These are phyloP conservation scores for Aspergillus thermomutatus DNA, from an alignment of 2,329 filamentous ascomycete genomes.

Conservation along the genomic window DNA sequence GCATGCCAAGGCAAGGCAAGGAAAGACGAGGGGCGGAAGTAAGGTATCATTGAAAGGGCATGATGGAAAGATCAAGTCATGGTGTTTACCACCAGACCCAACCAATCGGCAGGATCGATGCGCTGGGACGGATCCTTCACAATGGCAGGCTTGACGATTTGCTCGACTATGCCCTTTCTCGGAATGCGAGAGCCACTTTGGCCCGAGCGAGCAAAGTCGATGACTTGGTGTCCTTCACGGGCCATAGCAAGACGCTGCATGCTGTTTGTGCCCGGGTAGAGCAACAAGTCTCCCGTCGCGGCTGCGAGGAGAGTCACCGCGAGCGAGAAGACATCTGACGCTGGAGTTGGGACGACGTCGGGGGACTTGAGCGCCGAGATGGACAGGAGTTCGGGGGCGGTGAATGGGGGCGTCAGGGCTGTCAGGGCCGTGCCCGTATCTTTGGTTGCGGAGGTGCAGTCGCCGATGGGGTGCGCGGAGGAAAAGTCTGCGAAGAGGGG, in stretches of 20 bases:
- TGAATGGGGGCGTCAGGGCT: constrained; percentile 44
- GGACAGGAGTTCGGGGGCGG: constrained; percentile 44
- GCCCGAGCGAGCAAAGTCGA: constrained; percentile 40
- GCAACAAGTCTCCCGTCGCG: constrained; percentile 43
- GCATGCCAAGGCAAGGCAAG: not conserved
- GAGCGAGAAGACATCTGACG: constrained; percentile 46
- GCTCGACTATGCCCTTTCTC: constrained; percentile 40
- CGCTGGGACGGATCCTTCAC: constrained; percentile 35
- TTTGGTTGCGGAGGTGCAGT: constrained; percentile 8
- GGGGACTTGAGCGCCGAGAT: constrained; percentile 34
- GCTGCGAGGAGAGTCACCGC: constrained; percentile 45
- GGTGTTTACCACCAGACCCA: constrained; percentile 16
- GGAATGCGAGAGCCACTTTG: constrained; percentile 38
- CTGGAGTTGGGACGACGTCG: constrained; percentile 31
- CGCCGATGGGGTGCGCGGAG: constrained; percentile 30
- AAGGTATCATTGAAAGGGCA: too few relatives aligned
- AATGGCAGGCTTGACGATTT: constrained; percentile 36
- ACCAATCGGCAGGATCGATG: constrained; percentile 31
- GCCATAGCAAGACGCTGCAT: constrained; percentile 44
- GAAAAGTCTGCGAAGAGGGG: constrained; percentile 47
- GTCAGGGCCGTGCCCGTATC: constrained; percentile 27
- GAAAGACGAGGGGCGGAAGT: not conserved
- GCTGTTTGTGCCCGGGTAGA: constrained; percentile 39
- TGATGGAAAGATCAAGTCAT: constrained; percentile 7
- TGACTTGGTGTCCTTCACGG: constrained; percentile 41